A percentile compares a stretch with the other conserved stretches of the same genome.
These are phyloP conservation scores for Aspergillus kassunensis DNA, from an alignment of 495 filamentous ascomycete genomes.

Conservation along the genomic window DNA sequence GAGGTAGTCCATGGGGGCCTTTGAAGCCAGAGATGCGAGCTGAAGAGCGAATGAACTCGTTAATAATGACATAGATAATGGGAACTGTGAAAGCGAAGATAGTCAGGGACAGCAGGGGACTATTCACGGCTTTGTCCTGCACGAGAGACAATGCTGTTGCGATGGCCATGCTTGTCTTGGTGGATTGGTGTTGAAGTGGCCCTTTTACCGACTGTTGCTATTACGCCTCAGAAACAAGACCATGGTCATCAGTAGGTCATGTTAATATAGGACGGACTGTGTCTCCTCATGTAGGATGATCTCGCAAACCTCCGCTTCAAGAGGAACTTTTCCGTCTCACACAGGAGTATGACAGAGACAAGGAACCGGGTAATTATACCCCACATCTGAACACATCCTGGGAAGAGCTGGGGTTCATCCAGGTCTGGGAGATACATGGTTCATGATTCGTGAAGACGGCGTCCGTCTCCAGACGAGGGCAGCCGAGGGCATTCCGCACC, in stretches of 20 bases:
- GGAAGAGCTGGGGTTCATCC: constrained; percentile 2
- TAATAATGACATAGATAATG: constrained; percentile 45
- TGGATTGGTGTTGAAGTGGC: neutral
- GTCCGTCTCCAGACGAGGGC: neutral
- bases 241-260: neutral
- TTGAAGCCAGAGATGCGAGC: constrained; percentile 48
- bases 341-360: neutral
- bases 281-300: neutral
- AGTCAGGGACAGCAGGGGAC: constrained; percentile 27
- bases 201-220: neutral
- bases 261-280: neutral
- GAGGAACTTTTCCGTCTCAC: constrained; percentile 15
- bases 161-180: constrained; percentile 28
- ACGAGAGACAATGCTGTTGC: constrained; percentile 22
- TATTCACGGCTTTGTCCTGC: constrained; percentile 20
- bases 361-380: neutral
- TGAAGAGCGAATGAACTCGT: constrained; percentile 49
- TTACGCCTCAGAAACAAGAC: neutral
- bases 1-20: constrained; percentile 53
- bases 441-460: neutral
- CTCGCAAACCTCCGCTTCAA: constrained; percentile 3
- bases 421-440: neutral
- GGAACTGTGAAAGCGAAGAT: constrained; percentile 26
- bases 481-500: constrained; percentile 14
- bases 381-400: neutral